These are phyloP conservation scores for Biscogniauxia mediterranea DNA, from an alignment of 2,329 filamentous ascomycete species.

Conservation along the genomic window DNA sequence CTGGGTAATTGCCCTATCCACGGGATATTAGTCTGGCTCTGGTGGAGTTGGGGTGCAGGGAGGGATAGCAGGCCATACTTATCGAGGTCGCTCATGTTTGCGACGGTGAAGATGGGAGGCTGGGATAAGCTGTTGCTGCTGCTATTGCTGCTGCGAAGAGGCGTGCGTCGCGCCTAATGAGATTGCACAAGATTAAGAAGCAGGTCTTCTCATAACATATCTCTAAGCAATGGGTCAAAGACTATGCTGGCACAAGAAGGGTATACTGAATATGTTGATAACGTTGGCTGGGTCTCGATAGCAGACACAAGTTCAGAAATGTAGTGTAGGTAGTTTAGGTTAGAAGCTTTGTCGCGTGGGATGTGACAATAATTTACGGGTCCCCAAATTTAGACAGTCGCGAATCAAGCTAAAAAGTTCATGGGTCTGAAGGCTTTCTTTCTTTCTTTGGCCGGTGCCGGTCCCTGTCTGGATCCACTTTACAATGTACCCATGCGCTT, in stretches of 20 bases:
- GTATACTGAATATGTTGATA: background rate
- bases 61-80: constrained; percentile 54
- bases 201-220: constrained; percentile 18
- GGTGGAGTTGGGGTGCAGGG: background rate
- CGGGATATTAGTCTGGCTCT: constrained; percentile 11
- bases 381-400: background rate
- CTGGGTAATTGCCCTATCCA: constrained; percentile 81
- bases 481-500: background rate
- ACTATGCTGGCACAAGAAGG: background rate
- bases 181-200: background rate
- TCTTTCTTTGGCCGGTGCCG: background rate
- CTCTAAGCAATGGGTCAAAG: background rate
- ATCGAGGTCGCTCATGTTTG: constrained; percentile 86
- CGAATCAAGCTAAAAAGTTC: no score
- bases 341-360: background rate
- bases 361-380: background rate
- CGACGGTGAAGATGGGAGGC: constrained; percentile 5
- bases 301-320: background rate
- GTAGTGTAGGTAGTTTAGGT: no score
- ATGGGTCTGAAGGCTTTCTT: no score
- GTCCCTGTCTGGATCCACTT: background rate
- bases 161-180: background rate
- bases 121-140: constrained; percentile 5
- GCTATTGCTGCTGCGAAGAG: constrained; percentile 3
- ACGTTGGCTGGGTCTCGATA: background rate